Percentiles rank a stretch among this genome's conserved stretches.
phyloP scores from a whole-genome alignment of 768 basidiomycete genomes.

The Suillus alpinus region DNA sequence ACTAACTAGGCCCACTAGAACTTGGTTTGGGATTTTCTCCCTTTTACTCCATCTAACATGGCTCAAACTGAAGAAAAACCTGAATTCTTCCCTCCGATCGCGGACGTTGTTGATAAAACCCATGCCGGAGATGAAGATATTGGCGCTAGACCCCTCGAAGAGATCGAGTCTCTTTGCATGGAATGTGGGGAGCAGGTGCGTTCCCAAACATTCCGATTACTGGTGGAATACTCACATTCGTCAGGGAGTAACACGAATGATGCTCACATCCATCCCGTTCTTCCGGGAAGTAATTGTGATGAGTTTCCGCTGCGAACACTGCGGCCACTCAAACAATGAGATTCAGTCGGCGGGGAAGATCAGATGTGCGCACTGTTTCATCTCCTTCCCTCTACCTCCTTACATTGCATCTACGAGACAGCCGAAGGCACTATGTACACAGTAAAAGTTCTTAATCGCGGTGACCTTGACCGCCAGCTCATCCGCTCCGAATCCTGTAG shows the following conservation, averaged over 20 bases:
- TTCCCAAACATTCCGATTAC: conserved; percentile 3
- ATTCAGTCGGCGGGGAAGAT: conserved; percentile 88
- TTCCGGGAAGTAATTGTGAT: conserved; percentile 94
- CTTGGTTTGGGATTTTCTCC: neutral
- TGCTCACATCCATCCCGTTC: conserved; percentile 92
- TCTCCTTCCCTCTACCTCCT: neutral
- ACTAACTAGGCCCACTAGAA: neutral
- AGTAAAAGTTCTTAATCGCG: conserved; percentile 64
- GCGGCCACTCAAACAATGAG: conserved; percentile 88
- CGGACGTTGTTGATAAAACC: conserved; percentile 50
- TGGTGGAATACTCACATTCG: neutral
- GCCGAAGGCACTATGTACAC: conserved; percentile 86
- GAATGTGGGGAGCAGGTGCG: conserved; percentile 85
- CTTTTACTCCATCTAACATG: conserved; percentile 13
- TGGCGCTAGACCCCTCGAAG: conserved; percentile 57
- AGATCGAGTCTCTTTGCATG: conserved; percentile 94
- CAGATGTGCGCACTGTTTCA: conserved; percentile 53
- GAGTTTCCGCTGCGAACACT: conserved; percentile 95
- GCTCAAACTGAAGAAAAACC: conserved; percentile 21
- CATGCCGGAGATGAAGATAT: conserved; percentile 38
- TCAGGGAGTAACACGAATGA: conserved; percentile 84
- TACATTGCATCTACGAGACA: conserved; percentile 29
- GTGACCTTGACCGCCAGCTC: conserved; percentile 89
- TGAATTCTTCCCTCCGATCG: conserved; percentile 56
- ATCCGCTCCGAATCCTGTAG: conserved; percentile 85